A percentile compares a stretch with the other conserved stretches of the same genome.
phyloP scores from a whole-genome alignment of 441 rosid genomes.

The Populus trichocarpa region DNA sequence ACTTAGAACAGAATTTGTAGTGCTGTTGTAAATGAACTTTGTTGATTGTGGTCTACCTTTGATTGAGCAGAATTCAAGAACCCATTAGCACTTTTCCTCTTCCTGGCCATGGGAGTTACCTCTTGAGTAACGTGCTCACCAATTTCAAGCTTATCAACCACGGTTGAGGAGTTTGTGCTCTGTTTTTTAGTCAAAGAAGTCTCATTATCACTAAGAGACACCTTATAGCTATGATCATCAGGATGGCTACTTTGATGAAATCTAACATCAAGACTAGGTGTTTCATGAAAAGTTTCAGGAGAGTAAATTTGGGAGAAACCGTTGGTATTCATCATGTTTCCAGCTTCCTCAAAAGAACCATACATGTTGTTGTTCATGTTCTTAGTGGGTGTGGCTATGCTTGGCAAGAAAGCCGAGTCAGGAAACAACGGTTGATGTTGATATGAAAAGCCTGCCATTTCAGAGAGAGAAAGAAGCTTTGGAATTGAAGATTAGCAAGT shows the following conservation, averaged over 20 bases:
- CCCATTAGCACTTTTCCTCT: conserved; percentile 26
- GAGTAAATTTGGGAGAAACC: conserved; percentile 31
- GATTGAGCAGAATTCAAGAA: conserved; percentile 29
- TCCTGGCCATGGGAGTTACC: conserved; percentile 22
- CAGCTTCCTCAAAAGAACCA: conserved; percentile 33
- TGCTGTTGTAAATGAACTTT: background rate
- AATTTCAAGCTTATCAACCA: conserved; percentile 40
- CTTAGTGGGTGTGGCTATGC: conserved; percentile 10
- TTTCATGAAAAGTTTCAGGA: conserved; percentile 9
- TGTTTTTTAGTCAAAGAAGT: conserved; percentile 38
- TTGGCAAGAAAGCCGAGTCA: conserved; percentile 34
- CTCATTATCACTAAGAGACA: conserved; percentile 28
- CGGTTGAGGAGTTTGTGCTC: conserved; percentile 37
- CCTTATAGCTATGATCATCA: conserved; percentile 22
- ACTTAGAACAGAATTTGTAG: background rate
- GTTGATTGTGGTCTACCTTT: conserved; percentile 24
- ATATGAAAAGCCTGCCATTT: conserved; percentile 50
- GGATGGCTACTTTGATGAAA: conserved; percentile 14
- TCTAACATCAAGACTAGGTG: conserved; percentile 6
- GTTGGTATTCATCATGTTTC: conserved; percentile 6
- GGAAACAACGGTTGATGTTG: conserved; percentile 33
- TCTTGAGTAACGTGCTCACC: conserved; percentile 46
- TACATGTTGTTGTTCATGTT: conserved; percentile 17
- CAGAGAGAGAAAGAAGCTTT: conserved; percentile 2
- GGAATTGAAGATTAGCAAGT: conserved; percentile 17